Evolutionary conservation across 1,139 yeast species (phyloP).

Genomic region (Yamadazyma mexicana): DNA sequence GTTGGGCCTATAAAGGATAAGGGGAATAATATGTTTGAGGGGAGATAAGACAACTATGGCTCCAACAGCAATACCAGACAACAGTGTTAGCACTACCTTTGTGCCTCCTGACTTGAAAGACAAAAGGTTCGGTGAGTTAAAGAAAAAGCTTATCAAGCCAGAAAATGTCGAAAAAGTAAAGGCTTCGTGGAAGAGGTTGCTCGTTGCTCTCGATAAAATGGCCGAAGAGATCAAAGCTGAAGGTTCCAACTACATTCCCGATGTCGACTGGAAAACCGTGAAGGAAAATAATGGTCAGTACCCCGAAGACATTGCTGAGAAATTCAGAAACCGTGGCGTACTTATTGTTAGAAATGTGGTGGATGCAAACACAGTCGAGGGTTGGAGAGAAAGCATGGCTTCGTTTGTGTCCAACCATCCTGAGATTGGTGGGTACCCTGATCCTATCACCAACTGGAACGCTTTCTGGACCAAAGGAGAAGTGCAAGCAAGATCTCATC

Average conservation of each 20-base stretch:
- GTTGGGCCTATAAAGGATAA: too few species aligned
- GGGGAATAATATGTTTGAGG: too few species aligned
- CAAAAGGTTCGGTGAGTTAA: slow-evolving; percentile 13
- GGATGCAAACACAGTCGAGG: slow-evolving; percentile 15
- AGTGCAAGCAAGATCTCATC: slow-evolving; percentile 42
- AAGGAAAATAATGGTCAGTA: slow-evolving; percentile 14
- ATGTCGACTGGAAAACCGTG: slow-evolving; percentile 18
- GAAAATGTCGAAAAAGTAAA: slow-evolving; percentile 21
- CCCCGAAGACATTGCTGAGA: slow-evolving; percentile 14
- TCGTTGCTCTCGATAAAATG: slow-evolving; percentile 19
- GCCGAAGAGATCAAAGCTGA: slow-evolving; percentile 14
- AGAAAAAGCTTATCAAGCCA: slow-evolving; percentile 20
- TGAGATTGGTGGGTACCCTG: slow-evolving; percentile 27
- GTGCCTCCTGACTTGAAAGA: too few species aligned
- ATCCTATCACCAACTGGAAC: slow-evolving; percentile 29
- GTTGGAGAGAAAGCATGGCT: slow-evolving; percentile 20
- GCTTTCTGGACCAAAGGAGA: slow-evolving; percentile 48
- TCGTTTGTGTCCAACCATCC: slow-evolving; percentile 26
- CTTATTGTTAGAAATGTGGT: slow-evolving; percentile 23
- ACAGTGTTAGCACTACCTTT: too few species aligned
- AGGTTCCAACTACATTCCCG: slow-evolving; percentile 19
- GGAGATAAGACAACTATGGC: too few species aligned
- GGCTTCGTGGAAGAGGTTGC: slow-evolving; percentile 23
- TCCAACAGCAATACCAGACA: too few species aligned
- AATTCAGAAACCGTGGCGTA: slow-evolving; percentile 18